These are phyloP conservation scores for Hypoxylon sp. DNA, from an alignment of 2,329 filamentous ascomycete species.

Conservation along the genomic window DNA sequence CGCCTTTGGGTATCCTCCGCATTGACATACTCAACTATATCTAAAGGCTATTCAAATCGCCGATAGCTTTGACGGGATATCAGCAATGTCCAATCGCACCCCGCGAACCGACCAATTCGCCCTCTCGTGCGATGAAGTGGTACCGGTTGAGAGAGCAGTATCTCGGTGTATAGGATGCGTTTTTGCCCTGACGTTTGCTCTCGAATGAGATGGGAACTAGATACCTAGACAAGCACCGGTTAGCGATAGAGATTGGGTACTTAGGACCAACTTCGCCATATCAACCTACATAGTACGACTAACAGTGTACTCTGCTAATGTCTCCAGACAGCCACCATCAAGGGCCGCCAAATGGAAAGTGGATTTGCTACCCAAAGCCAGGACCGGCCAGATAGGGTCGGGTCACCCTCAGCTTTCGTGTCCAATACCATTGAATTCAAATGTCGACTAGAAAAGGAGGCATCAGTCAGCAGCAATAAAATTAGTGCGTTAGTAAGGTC, in stretches of 20 bases:
- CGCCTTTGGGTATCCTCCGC: neutral
- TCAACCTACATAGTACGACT: too few species aligned
- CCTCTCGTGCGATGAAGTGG: neutral
- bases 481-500: neutral
- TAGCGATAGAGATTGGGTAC: neutral
- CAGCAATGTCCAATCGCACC: neutral
- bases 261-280: too few species aligned
- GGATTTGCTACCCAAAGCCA: too few species aligned
- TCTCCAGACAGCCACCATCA: too few species aligned
- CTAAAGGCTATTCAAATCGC: constrained; percentile 1
- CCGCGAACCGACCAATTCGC: neutral
- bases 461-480: neutral
- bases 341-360: too few species aligned
- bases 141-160: neutral
- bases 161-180: neutral
- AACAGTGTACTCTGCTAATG: too few species aligned
- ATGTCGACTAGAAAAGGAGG: too few species aligned
- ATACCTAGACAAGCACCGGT: neutral
- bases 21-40: neutral
- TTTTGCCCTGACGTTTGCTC: neutral
- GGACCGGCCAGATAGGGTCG: too few species aligned
- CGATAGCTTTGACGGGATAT: neutral
- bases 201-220: too few species aligned
- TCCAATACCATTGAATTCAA: too few species aligned
- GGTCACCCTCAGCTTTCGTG: too few species aligned